Evolutionary conservation across 2,329 filamentous ascomycete species (phyloP).

Genomic region (Cladosporium sp.): DNA sequence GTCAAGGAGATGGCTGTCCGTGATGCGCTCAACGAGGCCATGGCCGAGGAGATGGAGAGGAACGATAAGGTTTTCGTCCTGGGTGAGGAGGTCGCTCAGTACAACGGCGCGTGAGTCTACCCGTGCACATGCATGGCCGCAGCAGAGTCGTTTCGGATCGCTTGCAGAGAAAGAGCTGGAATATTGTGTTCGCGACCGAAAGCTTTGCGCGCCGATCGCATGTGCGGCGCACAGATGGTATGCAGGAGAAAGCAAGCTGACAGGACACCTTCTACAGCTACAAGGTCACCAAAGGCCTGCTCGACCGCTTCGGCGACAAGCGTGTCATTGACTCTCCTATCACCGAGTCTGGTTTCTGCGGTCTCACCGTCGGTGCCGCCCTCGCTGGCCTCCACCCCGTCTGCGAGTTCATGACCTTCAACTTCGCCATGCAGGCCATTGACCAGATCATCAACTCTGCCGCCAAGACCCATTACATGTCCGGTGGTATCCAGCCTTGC

Average conservation of each 20-base stretch:
- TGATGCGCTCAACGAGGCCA: constrained; percentile 94
- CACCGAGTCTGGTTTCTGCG: constrained; percentile 91
- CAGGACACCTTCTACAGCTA: constrained; percentile 49
- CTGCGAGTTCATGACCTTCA: constrained; percentile 99
- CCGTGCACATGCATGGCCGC: background rate
- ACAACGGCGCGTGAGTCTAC: constrained; percentile 77
- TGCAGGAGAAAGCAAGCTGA: constrained; percentile 1
- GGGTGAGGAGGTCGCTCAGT: constrained; percentile 98
- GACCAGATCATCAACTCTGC: constrained; percentile 99
- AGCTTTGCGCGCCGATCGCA: background rate
- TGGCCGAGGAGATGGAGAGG: constrained; percentile 91
- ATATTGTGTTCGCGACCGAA: background rate
- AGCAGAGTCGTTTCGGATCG: background rate
- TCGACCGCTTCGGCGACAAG: constrained; percentile 96
- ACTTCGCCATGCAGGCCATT: constrained; percentile 99
- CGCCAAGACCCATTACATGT: constrained; percentile 99
- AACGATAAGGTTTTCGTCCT: constrained; percentile 94
- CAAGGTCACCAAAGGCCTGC: constrained; percentile 96
- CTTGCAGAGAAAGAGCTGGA: too few relatives aligned
- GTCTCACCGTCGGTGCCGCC: constrained; percentile 89
- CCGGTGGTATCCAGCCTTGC: constrained; percentile 97
- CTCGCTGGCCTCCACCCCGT: constrained; percentile 90
- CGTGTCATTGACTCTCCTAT: constrained; percentile 97
- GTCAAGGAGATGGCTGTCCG: constrained; percentile 92
- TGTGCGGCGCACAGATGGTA: background rate